Base-by-base conservation (phyloP, 495 filamentous ascomycete genomes). In the Lasiosphaeriaceae sp. region DNA sequence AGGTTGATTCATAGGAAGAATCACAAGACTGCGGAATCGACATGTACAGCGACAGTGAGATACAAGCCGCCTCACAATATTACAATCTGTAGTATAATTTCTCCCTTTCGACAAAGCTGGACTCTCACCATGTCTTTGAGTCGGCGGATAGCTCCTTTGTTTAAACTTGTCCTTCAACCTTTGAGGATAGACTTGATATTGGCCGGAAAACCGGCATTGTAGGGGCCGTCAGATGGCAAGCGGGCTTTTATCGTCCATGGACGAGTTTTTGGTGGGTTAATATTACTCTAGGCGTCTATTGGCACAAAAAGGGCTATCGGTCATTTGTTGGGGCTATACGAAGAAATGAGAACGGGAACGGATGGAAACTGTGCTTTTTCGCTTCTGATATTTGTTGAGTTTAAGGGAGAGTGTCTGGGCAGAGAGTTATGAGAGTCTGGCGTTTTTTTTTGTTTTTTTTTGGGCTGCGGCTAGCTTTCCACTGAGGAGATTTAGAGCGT, bases 1-100 rank as follows among this genome's bases (percentile, higher is more conserved):
- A 69, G 56, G 71, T 77, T 47, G 77, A 78, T 51, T 56, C 54
- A 19, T 43, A 14, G 9, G 26, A 3, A 31, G 26, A 31, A 31
- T 31, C 26, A 31, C 9, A 9, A 31, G 26, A n/a, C n/a, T 48
- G 46, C 6, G 5, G 21, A 44, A 44, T 44, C 39, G 14, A 44
- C 14, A 20, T 44, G 3, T 16, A 16, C 41, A 16, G 20, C 41
- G 16, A 45, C 20, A 57, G 50, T 54, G 58, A 23, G 50, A 57
- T 54, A 62, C 50, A 43, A 7, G 29, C 26, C 26, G 29, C 26
- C 26, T 31, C 26, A 31, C 26, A 9, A 31, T 31, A 31, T 31
- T 31, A 31, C 26, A 31, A 31, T 31, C 26, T 31, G 26, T 31
- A 9, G 26, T 31, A 31, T 31, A 8, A 14, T 29, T 46, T 2